Percentiles rank a stretch among this genome's conserved stretches.
Evolutionary conservation across 225 moss, liverwort and hornwort genomes (phyloP).

Genomic region (Asterella californica): DNA sequence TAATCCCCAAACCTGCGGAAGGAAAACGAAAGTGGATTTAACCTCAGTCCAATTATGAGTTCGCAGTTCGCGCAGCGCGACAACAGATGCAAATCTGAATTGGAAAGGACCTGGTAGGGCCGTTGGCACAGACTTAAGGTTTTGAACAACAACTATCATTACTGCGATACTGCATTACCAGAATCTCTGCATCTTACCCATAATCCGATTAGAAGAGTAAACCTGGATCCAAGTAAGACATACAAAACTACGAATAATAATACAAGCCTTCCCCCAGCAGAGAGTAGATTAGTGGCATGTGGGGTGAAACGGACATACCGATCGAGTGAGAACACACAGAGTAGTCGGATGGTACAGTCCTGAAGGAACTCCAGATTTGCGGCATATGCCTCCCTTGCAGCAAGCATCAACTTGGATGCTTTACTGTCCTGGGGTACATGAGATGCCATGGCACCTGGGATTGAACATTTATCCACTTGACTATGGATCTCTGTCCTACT

Average conservation of each 20-base stretch:
- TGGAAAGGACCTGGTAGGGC: no score
- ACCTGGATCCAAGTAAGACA: not conserved
- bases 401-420: slow-evolving; percentile 45
- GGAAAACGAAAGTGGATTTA: not conserved
- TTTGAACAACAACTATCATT: no score
- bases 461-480: slow-evolving; percentile 26
- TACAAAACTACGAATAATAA: not conserved
- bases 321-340: slow-evolving; percentile 86
- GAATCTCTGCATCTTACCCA: no score
- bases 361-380: slow-evolving; percentile 81
- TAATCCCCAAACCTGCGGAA: slow-evolving; percentile 81
- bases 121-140: no score
- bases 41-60: not conserved
- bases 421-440: slow-evolving; percentile 41
- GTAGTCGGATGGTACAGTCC: slow-evolving; percentile 80
- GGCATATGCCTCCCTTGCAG: slow-evolving; percentile 65
- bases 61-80: not conserved
- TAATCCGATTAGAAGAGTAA: no score
- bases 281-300: not conserved
- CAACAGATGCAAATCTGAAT: not conserved
- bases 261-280: not conserved
- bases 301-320: slow-evolving; percentile 41
- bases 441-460: slow-evolving; percentile 9
- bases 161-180: no score
- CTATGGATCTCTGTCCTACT: slow-evolving; percentile 7